A percentile compares a stretch with the other conserved stretches of the same genome.
Conservation (phyloP, 1,284 basidiomycete species). For the Neotropicomus parvogracilis region DNA sequence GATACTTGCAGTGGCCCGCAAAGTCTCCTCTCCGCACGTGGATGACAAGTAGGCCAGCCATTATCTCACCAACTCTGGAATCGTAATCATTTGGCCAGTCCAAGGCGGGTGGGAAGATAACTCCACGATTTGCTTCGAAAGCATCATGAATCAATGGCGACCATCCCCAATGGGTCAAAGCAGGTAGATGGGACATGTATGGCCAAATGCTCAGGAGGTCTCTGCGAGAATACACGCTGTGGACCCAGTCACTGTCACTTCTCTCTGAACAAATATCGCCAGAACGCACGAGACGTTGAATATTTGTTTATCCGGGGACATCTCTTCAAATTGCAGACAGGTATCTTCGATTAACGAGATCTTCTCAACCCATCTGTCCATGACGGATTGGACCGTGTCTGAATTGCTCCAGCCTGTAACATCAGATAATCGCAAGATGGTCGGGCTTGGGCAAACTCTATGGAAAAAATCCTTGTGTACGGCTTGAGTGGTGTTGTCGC, state of each 20-base stretch:
- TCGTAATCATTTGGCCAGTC: background rate
- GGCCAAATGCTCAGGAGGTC: constrained; percentile 37
- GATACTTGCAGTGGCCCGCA: constrained; percentile 43
- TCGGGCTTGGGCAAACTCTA: constrained; percentile 35
- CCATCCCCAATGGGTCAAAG: constrained; percentile 38
- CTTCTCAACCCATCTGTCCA: constrained; percentile 34
- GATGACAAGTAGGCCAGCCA: constrained; percentile 45
- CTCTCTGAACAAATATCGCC: background rate
- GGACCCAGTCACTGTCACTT: constrained; percentile 7
- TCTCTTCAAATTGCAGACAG: constrained; percentile 34
- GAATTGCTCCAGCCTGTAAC: constrained; percentile 19
- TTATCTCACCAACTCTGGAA: background rate
- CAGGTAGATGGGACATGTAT: constrained; percentile 34
- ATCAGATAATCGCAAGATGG: constrained; percentile 26
- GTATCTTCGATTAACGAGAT: constrained; percentile 31
- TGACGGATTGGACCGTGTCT: constrained; percentile 24
- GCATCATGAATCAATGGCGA: constrained; percentile 37
- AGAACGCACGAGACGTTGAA: constrained; percentile 32
- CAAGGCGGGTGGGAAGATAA: constrained; percentile 28
- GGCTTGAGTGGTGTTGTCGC: constrained; percentile 32
- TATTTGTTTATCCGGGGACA: constrained; percentile 23
- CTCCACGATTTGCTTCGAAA: constrained; percentile 31
- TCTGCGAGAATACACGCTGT: constrained; percentile 33
- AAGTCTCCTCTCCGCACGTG: constrained; percentile 63
- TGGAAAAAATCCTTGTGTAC: constrained; percentile 36